phyloP scores from a whole-genome alignment of 176 grass and related monocot species.

The barley (Hordeum vulgare) region DNA sequence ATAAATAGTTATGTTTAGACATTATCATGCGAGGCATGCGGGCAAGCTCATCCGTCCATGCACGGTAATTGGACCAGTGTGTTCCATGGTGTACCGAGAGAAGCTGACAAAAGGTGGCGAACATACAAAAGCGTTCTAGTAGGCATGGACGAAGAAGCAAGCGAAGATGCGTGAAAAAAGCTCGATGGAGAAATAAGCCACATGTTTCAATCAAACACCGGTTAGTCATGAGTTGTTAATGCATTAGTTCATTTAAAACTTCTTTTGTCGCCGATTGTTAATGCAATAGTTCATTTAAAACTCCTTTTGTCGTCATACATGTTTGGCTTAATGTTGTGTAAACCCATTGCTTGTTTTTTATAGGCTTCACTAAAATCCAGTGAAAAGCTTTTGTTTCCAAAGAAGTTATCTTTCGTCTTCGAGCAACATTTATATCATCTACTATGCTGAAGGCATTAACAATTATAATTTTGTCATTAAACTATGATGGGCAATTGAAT shows the following conservation, averaged over 20 bases:
- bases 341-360: too few relatives aligned
- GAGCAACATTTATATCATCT: background rate
- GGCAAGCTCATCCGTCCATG: too few relatives aligned
- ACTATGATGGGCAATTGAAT: background rate
- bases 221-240: background rate
- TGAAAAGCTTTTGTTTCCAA: accelerated
- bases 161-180: too few relatives aligned
- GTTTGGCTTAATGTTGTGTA: background rate
- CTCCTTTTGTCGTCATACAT: background rate
- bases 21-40: too few relatives aligned
- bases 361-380: background rate
- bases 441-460: background rate
- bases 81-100: too few relatives aligned
- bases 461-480: background rate
- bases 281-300: background rate
- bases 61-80: too few relatives aligned
- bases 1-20: accelerated
- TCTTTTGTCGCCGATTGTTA: background rate
- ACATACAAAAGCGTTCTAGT: too few relatives aligned
- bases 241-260: background rate
- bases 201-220: background rate
- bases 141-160: too few relatives aligned
- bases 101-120: too few relatives aligned
- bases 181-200: background rate
- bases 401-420: background rate